Conservation (phyloP, 164 flowering plant genomes). For the Tinospora cordifolia region DNA sequence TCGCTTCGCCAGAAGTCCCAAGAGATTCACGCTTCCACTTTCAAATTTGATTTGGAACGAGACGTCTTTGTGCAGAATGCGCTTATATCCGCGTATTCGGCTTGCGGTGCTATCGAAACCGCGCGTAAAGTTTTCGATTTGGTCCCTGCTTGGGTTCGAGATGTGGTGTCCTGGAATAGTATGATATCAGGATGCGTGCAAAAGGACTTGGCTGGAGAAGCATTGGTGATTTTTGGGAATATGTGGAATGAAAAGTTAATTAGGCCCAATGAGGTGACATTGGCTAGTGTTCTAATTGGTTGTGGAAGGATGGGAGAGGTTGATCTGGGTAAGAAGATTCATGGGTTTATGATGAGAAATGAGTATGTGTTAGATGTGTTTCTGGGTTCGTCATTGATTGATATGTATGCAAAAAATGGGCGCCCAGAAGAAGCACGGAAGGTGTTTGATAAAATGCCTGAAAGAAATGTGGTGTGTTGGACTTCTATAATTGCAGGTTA, state of each 20-base stretch:
- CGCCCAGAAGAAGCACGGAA: constrained; percentile 15
- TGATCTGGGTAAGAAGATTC: constrained; percentile 24
- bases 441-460: constrained; percentile 21
- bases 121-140: constrained; percentile 22
- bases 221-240: constrained; percentile 19
- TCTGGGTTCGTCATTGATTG: constrained; percentile 23
- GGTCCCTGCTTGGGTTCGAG: constrained; percentile 17
- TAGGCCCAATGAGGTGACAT: constrained; percentile 23
- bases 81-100: constrained; percentile 21
- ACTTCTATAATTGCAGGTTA: constrained; percentile 30
- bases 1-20: constrained; percentile 10
- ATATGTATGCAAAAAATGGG: constrained; percentile 29
- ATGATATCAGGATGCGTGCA: constrained; percentile 29
- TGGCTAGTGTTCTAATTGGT: constrained; percentile 22
- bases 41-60: constrained; percentile 19
- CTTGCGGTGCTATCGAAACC: constrained; percentile 14
- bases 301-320: constrained; percentile 20
- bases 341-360: constrained; percentile 15
- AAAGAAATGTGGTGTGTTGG: constrained; percentile 29
- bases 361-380: constrained; percentile 21
- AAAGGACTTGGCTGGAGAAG: constrained; percentile 9
- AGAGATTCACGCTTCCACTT: constrained; percentile 19
- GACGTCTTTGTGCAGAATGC: constrained; percentile 31
- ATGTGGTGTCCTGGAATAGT: constrained; percentile 32
- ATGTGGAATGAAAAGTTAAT: constrained; percentile 11